Percentiles rank a stretch among this genome's conserved stretches.
Evolutionary conservation across 2,329 filamentous ascomycete species (phyloP).

Genomic region (Neocucurbitaria cava): DNA sequence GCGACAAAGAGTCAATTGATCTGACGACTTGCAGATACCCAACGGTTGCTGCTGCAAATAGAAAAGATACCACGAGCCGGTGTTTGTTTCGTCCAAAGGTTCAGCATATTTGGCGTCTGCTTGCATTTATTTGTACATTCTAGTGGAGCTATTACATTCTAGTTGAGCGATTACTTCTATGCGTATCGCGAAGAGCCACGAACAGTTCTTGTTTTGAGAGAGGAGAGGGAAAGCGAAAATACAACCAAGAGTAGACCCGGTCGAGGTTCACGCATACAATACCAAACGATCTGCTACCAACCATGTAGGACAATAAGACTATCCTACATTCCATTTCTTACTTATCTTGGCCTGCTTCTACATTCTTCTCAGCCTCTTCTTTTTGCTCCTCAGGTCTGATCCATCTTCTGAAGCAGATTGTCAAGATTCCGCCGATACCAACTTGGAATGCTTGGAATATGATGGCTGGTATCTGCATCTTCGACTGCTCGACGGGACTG

Average conservation of each 20-base stretch:
- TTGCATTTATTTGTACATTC: constrained; percentile 7
- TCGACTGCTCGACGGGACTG: constrained; percentile 61
- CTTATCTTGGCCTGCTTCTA: constrained; percentile 10
- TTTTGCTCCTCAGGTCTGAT: constrained; percentile 63
- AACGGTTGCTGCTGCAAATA: constrained; percentile 40
- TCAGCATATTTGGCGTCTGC: constrained; percentile 8
- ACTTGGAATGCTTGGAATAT: constrained; percentile 61
- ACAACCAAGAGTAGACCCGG: not conserved
- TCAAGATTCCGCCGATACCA: constrained; percentile 50
- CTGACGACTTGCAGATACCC: constrained; percentile 22
- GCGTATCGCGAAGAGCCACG: not conserved
- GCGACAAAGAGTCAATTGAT: not conserved
- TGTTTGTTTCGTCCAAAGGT: not conserved
- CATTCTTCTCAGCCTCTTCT: constrained; percentile 33
- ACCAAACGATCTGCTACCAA: not conserved
- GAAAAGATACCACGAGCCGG: not conserved
- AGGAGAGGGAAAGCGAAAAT: not conserved
- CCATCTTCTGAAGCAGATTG: constrained; percentile 53
- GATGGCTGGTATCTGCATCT: constrained; percentile 69
- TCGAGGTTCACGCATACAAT: not conserved
- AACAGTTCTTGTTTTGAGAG: not conserved
- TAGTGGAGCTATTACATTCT: not conserved
- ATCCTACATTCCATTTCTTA: not conserved
- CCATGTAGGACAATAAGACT: not conserved
- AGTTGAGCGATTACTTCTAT: not conserved